Evolutionary conservation across 352 stramenopile species (phyloP).

Genomic region (Globisporangium yorkense): DNA sequence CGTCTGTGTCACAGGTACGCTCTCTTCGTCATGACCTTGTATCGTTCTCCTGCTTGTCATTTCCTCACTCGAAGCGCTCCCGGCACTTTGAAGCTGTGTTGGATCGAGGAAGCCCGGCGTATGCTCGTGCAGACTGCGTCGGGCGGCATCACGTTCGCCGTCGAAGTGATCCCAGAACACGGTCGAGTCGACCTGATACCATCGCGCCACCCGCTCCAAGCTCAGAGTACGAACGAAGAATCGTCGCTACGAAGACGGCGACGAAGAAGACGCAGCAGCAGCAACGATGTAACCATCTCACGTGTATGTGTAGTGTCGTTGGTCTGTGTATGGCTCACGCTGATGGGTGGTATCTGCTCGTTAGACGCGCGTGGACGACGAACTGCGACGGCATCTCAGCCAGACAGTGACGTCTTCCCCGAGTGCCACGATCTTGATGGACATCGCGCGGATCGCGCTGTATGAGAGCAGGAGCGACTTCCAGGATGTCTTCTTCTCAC

Average conservation of each 20-base stretch:
- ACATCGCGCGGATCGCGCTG: conserved; percentile 9
- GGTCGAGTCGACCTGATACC: not conserved
- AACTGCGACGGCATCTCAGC: conserved; percentile 5
- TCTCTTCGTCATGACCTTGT: not conserved
- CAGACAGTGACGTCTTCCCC: not conserved
- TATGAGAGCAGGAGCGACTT: not conserved
- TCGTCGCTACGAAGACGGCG: not conserved
- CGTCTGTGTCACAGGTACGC: conserved; percentile 13
- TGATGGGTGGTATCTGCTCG: not conserved
- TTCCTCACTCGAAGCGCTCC: not conserved
- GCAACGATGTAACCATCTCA: not conserved
- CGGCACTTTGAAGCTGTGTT: not conserved
- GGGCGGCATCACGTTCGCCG: conserved; percentile 10
- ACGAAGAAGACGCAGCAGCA: not conserved
- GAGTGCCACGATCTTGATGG: conserved; percentile 1
- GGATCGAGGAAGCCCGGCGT: not conserved
- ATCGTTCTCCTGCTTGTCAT: not conserved
- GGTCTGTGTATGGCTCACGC: not conserved
- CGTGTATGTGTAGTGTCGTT: not conserved
- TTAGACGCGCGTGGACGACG: conserved; percentile 4
- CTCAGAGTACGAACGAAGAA: not conserved
- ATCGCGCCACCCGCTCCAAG: not conserved
- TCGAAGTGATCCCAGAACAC: conserved; percentile 7
- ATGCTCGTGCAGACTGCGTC: conserved; percentile 11
- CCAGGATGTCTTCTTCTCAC: conserved; percentile 24